These are phyloP conservation scores for Aspergillus sergii DNA, from an alignment of 2,329 filamentous ascomycete genomes.

Conservation along the genomic window DNA sequence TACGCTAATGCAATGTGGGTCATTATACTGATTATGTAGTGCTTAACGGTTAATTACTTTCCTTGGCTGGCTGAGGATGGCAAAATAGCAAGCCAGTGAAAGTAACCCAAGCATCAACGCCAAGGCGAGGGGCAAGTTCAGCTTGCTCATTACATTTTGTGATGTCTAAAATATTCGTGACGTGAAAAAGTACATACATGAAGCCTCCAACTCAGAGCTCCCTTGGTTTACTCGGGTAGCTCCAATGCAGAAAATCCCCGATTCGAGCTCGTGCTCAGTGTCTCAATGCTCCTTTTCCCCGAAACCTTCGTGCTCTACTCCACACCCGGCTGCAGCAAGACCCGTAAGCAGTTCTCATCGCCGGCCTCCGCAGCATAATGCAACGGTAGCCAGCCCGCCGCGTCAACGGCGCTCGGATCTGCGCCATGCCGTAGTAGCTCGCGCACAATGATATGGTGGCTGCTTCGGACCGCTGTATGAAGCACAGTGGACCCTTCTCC, in stretches of 20 bases:
- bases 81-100: not conserved
- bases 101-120: not conserved
- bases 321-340: not conserved
- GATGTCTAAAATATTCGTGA: not conserved
- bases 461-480: not conserved
- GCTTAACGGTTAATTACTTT: not conserved
- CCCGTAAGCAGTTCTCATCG: slow-evolving; percentile 6
- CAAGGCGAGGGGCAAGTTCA: not conserved
- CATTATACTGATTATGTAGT: not conserved
- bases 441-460: slow-evolving; percentile 2
- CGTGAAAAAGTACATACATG: not conserved
- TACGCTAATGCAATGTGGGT: not conserved
- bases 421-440: slow-evolving; percentile 1
- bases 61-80: not conserved
- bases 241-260: not conserved
- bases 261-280: not conserved
- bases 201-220: not conserved
- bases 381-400: slow-evolving; percentile 4
- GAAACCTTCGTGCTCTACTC: not conserved
- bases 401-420: slow-evolving; percentile 4
- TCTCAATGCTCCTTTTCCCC: not conserved
- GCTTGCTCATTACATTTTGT: not conserved
- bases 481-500: slow-evolving; percentile 4
- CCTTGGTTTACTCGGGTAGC: not conserved
- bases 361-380: slow-evolving; percentile 7